Percentiles rank a stretch among this genome's conserved stretches.
Evolutionary conservation across 495 filamentous ascomycete species (phyloP).

Genomic region (Penicillium psychrofluorescens): DNA sequence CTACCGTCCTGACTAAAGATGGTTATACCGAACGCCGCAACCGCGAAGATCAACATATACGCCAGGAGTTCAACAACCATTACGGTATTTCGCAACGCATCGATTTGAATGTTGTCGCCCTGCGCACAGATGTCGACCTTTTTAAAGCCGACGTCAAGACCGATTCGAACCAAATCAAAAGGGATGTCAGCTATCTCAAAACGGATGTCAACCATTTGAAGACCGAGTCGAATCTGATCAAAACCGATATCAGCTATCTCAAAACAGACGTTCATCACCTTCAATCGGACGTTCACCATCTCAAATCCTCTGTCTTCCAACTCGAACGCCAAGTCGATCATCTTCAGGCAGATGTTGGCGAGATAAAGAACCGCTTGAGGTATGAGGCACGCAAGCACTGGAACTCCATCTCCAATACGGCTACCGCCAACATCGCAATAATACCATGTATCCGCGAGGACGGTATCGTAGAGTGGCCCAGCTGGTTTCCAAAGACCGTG

Average conservation of each 20-base stretch:
- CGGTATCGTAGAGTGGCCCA: slow-evolving; percentile 28
- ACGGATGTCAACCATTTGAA: background rate
- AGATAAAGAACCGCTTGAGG: slow-evolving; percentile 12
- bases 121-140: slow-evolving; percentile 31
- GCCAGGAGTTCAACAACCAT: slow-evolving; percentile 33
- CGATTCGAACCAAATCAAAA: no score
- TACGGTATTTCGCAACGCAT: slow-evolving; percentile 30
- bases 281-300: no score
- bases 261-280: no score
- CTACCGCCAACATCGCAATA: slow-evolving; percentile 30
- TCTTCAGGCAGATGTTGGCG: slow-evolving; percentile 25
- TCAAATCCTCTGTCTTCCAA: no score
- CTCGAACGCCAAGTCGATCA: slow-evolving; percentile 32
- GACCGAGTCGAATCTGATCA: no score
- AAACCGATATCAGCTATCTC: no score
- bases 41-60: slow-evolving; percentile 35
- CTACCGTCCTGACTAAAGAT: slow-evolving; percentile 31
- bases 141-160: slow-evolving; percentile 28
- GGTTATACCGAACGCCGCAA: slow-evolving; percentile 35
- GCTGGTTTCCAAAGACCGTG: slow-evolving; percentile 33
- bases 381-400: slow-evolving; percentile 32
- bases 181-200: slow-evolving; percentile 22
- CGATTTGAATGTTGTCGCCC: slow-evolving; percentile 31
- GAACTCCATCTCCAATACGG: slow-evolving; percentile 33
- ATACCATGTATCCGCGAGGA: slow-evolving; percentile 29